Percentiles rank a stretch among this genome's conserved stretches.
Evolutionary conservation across 345 rosid species (phyloP).

Genomic region (Lagerstroemia speciosa): DNA sequence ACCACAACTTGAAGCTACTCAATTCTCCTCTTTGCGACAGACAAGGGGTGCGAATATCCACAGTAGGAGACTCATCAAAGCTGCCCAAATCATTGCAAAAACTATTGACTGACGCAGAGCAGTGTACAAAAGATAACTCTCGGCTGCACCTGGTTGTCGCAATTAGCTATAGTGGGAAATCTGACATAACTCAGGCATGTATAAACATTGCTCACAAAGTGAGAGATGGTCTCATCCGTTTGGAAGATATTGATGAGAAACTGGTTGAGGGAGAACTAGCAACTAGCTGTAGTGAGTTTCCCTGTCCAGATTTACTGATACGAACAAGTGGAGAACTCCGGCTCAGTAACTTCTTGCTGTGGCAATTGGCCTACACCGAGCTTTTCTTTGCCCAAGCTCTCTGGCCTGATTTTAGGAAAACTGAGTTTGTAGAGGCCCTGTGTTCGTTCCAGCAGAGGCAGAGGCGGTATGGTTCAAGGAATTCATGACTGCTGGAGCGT

Average conservation of each 20-base stretch:
- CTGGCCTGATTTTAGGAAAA: slow-evolving; percentile 79
- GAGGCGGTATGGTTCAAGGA: slow-evolving; percentile 56
- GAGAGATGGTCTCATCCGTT: slow-evolving; percentile 34
- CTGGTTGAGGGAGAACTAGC: slow-evolving; percentile 57
- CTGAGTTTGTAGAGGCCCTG: slow-evolving; percentile 48
- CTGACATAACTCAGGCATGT: slow-evolving; percentile 63
- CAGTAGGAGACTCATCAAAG: slow-evolving; percentile 58
- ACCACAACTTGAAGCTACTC: not conserved
- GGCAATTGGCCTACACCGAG: slow-evolving; percentile 81
- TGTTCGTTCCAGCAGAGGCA: slow-evolving; percentile 58
- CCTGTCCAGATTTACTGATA: slow-evolving; percentile 61
- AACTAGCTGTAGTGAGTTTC: slow-evolving; percentile 51
- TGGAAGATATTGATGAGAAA: slow-evolving; percentile 46
- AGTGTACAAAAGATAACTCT: slow-evolving; percentile 35
- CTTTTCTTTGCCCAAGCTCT: slow-evolving; percentile 49
- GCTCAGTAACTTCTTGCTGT: slow-evolving; percentile 73
- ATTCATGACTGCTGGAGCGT: slow-evolving; percentile 10
- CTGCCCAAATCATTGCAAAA: slow-evolving; percentile 36
- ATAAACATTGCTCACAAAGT: slow-evolving; percentile 45
- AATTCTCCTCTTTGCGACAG: slow-evolving; percentile 21
- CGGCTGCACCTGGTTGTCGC: slow-evolving; percentile 61
- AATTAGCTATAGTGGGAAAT: slow-evolving; percentile 66
- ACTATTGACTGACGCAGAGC: slow-evolving; percentile 36
- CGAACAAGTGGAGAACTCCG: slow-evolving; percentile 74
- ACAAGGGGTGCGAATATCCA: slow-evolving; percentile 35